phyloP scores from a whole-genome alignment of 108 stramenopile species.

The Chaetoceros tenuissimus region DNA sequence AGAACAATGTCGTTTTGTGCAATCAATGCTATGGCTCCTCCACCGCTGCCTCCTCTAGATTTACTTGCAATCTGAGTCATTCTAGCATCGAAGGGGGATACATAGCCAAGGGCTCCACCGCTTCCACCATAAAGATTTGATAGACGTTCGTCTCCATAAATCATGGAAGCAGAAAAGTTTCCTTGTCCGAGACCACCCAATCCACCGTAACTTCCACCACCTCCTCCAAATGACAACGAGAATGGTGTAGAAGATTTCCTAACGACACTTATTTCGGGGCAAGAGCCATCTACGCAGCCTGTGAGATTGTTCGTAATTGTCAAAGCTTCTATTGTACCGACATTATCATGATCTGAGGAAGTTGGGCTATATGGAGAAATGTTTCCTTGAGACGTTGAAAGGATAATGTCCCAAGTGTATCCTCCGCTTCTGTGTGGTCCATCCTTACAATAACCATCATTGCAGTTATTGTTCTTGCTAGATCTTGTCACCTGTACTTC shows the following conservation, averaged over 20 bases:
- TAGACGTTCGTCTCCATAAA: constrained; percentile 25
- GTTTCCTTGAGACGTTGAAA: constrained; percentile 38
- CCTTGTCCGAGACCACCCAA: constrained; percentile 41
- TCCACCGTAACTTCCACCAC: constrained; percentile 46
- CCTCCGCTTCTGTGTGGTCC: constrained; percentile 35
- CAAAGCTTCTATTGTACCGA: constrained; percentile 20
- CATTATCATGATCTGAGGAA: constrained; percentile 19
- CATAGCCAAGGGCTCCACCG: constrained; percentile 43
- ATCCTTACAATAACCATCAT: too few relatives aligned
- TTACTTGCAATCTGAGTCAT: constrained; percentile 16
- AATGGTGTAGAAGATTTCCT: constrained; percentile 29
- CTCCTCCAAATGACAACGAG: constrained; percentile 55
- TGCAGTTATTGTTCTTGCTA: too few relatives aligned
- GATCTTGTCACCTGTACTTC: constrained; percentile 18
- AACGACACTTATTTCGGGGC: constrained; percentile 24
- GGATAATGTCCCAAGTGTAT: constrained; percentile 38
- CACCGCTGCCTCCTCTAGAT: constrained; percentile 65
- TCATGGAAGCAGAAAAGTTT: constrained; percentile 12
- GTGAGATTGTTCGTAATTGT: constrained; percentile 25
- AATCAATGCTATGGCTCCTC: constrained; percentile 74
- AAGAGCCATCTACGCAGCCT: constrained; percentile 30
- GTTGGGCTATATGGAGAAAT: constrained; percentile 44
- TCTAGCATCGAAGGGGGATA: constrained; percentile 34
- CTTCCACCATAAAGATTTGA: constrained; percentile 34
- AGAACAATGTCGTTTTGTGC: constrained; percentile 64